Percentiles rank a stretch among this genome's conserved stretches.
Conservation (phyloP, 78 protist genomes). For the Bodo saltans region DNA sequence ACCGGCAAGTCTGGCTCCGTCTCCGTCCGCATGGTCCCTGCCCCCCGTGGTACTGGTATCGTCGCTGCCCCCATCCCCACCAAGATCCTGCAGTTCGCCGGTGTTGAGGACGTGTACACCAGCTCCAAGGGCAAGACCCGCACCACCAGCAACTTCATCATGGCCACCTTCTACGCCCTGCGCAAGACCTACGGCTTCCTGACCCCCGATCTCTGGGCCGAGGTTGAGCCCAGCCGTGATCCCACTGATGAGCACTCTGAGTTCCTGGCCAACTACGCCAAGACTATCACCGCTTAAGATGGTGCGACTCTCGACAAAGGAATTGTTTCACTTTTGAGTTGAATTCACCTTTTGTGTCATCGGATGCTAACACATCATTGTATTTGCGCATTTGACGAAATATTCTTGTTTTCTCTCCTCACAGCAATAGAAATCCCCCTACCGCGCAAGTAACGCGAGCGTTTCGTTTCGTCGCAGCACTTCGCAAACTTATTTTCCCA, state of each 20-base stretch:
- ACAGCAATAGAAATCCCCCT: too few species aligned
- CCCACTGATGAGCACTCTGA: constrained; percentile 63
- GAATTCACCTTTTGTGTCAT: too few species aligned
- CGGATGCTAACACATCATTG: too few species aligned
- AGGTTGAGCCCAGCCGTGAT: constrained; percentile 50
- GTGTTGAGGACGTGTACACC: constrained; percentile 98
- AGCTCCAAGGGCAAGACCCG: constrained; percentile 89
- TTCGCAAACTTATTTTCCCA: too few species aligned
- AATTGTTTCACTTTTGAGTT: too few species aligned
- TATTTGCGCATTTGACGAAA: too few species aligned
- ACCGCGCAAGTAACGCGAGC: too few species aligned
- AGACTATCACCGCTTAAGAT: too few species aligned
- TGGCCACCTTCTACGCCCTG: constrained; percentile 94
- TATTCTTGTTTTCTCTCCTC: too few species aligned
- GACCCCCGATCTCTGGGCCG: constrained; percentile 98
- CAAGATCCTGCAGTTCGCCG: constrained; percentile 96
- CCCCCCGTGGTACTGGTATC: constrained; percentile 99
- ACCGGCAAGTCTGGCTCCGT: constrained; percentile 99
- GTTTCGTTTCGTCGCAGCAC: too few species aligned
- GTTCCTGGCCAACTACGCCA: constrained; percentile 26
- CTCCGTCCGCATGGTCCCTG: constrained; percentile 96
- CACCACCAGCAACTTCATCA: constrained; percentile 98
- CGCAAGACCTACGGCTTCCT: constrained; percentile 86
- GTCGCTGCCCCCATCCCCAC: constrained; percentile 96
- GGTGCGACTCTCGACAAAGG: too few species aligned